Evolutionary conservation across 2,329 filamentous ascomycete species (phyloP).

Genomic region (Ustulina deusta): DNA sequence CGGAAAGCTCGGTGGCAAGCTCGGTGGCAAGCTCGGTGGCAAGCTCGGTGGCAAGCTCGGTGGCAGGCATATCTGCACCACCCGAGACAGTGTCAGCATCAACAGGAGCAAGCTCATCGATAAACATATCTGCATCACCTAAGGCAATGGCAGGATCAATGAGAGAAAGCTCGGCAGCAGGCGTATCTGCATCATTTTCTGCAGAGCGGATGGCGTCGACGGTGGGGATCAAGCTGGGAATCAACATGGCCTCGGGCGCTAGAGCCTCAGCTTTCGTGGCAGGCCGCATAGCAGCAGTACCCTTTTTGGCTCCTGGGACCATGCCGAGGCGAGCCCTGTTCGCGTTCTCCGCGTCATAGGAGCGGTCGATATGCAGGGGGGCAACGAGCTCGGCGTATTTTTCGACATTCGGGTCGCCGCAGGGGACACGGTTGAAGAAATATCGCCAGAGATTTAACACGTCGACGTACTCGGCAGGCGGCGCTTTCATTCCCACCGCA

Average conservation of each 20-base stretch:
- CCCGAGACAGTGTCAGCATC: too few species aligned
- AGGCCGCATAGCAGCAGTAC: neutral
- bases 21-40: too few species aligned
- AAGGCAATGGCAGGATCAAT: neutral
- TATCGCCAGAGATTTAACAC: constrained; percentile 13
- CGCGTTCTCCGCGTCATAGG: neutral
- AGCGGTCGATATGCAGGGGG: neutral
- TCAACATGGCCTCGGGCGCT: neutral
- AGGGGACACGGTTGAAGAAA: neutral
- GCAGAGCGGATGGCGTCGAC: neutral
- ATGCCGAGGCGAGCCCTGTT: neutral
- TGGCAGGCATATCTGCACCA: too few species aligned
- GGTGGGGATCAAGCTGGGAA: neutral
- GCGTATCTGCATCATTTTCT: too few species aligned
- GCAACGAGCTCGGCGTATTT: constrained; percentile 23
- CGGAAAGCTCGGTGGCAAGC: too few species aligned
- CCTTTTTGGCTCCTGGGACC: neutral
- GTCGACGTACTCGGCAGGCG: neutral
- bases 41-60: too few species aligned
- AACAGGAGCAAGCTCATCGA: neutral
- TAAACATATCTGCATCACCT: neutral
- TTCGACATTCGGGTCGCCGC: neutral
- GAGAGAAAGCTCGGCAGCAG: neutral
- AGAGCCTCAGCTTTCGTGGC: neutral
- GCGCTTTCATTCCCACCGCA: neutral